A percentile compares a stretch with the other conserved stretches of the same genome.
These are phyloP conservation scores for Solanum sejunctum DNA, from an alignment of 257 asterid genomes.

Conservation along the genomic window DNA sequence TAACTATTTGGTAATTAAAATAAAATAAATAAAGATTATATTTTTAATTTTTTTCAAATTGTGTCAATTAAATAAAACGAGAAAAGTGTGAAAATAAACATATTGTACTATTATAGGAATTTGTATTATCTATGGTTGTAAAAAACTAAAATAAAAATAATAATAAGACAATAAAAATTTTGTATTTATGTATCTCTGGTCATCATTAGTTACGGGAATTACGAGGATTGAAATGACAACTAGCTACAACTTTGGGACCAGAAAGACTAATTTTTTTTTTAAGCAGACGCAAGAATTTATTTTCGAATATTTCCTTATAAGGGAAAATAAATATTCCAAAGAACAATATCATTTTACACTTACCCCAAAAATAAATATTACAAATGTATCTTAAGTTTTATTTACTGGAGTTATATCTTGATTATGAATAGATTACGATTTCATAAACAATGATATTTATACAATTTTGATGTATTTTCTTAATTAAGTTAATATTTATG, in stretches of 20 bases:
- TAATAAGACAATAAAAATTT: neutral
- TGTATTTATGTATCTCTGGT: neutral
- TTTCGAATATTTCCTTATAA: neutral
- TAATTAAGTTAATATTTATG: no score
- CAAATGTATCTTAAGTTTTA: neutral
- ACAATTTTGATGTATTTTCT: no score
- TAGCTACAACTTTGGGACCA: neutral
- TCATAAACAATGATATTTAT: no score
- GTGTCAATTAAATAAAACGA: no score
- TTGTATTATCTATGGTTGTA: neutral
- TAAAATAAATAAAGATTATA: no score
- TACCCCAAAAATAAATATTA: no score
- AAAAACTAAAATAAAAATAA: neutral
- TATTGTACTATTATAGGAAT: neutral
- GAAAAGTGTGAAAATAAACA: no score
- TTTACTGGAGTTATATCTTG: no score
- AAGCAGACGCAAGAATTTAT: neutral
- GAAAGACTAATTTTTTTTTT: neutral
- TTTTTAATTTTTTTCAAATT: no score
- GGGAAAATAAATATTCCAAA: neutral
- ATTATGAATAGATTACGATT: no score
- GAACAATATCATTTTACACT: neutral
- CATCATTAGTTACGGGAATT: constrained; percentile 2
- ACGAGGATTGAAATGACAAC: neutral
- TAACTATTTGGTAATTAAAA: no score